Evolutionary conservation across 345 rosid species (phyloP), one percentile per base, ranked within the genome.

Genomic region (Geranium rotundifolium): DNA sequence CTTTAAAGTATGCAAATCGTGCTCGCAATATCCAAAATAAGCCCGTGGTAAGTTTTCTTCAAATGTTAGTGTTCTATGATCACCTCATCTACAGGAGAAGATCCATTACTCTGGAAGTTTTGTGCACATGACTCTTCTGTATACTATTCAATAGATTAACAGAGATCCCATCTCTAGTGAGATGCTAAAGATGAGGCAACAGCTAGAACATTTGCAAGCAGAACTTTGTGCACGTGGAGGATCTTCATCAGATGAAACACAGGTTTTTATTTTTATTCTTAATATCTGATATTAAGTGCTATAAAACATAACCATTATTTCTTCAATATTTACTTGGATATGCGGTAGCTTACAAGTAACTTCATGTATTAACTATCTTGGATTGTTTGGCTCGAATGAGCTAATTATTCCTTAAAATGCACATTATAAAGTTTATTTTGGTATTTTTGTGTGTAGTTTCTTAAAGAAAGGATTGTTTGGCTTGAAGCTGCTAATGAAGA

Each of bases 171-270:
- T 84, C 76, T 79, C 96, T 63, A 88, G 75, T 79, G 96, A 93
- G 81, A 93, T 93, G 92, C 78, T 93, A 46, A 90, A 85, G 74
- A 93, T 93, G 97, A 95, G 96, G 12, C 99, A 90, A 75, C 92
- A 90, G 74, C 82, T 93, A 19, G 96, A 90, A 74, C 81, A 71
- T 80, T 75, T 93, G 83, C 97, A 90, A 72, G 97, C 99, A 46
- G 99, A 93, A 81, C 99, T 93, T 74, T 88, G 83, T 61, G 87
- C 89, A 56, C 88, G 95, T 49, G 96, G 81, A 71, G 89, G 91
- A 66, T 81, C 84, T 65, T 77, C 95, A 31, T 84, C 89, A 2
- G 82, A 82, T 65, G 99, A 93, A 80, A 77, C 86, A 29, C 96
- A 90, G 89, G 97, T 93, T 78, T 62, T 62, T 63, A 59, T 72